Evolutionary conservation across 208 protist species (phyloP).

Genomic region (Leishmania martiniquensis): DNA sequence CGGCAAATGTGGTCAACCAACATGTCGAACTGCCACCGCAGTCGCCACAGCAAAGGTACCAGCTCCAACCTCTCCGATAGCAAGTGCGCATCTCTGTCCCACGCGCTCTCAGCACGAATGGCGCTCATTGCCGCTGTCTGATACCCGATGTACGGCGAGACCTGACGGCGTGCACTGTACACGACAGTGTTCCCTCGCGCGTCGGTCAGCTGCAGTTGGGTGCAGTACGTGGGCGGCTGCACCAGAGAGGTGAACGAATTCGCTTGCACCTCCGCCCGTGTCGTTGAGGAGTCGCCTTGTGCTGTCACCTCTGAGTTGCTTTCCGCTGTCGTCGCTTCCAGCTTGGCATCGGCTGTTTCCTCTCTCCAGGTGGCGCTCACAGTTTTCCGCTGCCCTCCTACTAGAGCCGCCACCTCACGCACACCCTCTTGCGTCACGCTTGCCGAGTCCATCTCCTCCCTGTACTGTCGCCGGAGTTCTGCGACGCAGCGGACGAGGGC

Average conservation of each 20-base stretch:
- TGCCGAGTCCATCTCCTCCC: conserved; percentile 55
- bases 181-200: conserved; percentile 14
- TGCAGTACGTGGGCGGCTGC: conserved; percentile 26
- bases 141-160: conserved; percentile 53
- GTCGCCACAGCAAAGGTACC: conserved; percentile 61
- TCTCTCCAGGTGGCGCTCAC: conserved; percentile 20
- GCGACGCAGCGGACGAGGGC: conserved; percentile 65
- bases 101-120: conserved; percentile 44
- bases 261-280: neutral
- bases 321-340: neutral
- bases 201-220: conserved; percentile 23
- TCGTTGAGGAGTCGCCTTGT: neutral
- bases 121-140: conserved; percentile 52
- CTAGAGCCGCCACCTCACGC: conserved; percentile 62
- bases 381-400: conserved; percentile 30
- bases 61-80: conserved; percentile 29
- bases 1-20: conserved; percentile 57
- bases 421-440: conserved; percentile 63
- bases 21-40: conserved; percentile 86
- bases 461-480: conserved; percentile 57
- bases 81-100: conserved; percentile 31
- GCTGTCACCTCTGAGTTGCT: neutral
- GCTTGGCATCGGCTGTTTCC: conserved; percentile 5
- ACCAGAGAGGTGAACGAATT: conserved; percentile 1
- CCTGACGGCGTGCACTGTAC: conserved; percentile 49